These are phyloP conservation scores for Suillus alpinus DNA, from an alignment of 768 basidiomycete genomes.

Conservation along the genomic window DNA sequence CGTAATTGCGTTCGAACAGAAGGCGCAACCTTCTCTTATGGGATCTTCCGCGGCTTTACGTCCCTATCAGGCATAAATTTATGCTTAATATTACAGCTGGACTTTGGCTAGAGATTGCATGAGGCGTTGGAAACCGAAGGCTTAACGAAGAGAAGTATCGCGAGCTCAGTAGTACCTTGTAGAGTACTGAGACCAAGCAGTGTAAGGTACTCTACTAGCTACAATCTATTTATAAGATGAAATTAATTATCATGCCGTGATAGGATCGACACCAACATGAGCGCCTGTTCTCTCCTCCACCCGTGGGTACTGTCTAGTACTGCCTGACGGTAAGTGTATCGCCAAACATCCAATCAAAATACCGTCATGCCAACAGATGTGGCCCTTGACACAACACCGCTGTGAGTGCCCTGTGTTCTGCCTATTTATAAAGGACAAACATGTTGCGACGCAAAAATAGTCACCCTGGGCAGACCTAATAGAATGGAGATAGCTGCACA, in stretches of 20 bases:
- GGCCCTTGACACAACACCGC: background rate
- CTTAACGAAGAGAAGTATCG: background rate
- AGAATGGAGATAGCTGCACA: background rate
- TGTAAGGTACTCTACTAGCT: no score
- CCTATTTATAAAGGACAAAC: background rate
- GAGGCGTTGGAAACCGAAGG: background rate
- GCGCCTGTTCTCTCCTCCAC: background rate
- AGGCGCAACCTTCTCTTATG: background rate
- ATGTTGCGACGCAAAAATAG: background rate
- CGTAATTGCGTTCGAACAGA: conserved; percentile 1
- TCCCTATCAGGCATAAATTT: background rate
- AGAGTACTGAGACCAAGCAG: no score
- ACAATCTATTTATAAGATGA: background rate
- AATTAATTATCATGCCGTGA: background rate
- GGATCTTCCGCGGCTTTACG: background rate
- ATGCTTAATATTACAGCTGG: background rate
- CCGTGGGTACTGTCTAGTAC: background rate
- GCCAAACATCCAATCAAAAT: background rate
- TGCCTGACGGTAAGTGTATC: background rate
- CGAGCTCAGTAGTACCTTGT: no score
- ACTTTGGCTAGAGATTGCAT: background rate
- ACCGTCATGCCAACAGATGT: background rate
- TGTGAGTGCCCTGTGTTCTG: background rate
- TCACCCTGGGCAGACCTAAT: background rate
- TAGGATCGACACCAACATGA: background rate